phyloP scores from a whole-genome alignment of 371 early-diverging fungal species.

The Lichtheimia hyalospora region DNA sequence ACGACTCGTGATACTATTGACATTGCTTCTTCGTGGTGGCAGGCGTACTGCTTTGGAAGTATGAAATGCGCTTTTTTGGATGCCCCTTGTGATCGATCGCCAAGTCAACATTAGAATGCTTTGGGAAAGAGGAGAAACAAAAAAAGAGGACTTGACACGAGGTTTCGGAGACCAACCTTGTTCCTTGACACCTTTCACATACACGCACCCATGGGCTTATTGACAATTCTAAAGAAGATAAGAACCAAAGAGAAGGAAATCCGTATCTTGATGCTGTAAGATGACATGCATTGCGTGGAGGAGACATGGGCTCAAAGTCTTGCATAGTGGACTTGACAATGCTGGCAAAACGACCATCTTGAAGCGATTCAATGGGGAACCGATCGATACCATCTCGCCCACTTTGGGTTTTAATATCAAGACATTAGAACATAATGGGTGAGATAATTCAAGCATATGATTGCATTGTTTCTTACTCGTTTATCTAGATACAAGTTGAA shows the following conservation, averaged over 20 bases:
- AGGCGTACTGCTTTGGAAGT: too few relatives aligned
- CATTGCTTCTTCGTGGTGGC: too few relatives aligned
- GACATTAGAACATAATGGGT: conserved; percentile 76
- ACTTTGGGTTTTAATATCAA: conserved; percentile 97
- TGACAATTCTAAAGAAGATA: conserved; percentile 91
- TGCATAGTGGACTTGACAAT: conserved; percentile 95
- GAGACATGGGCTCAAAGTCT: neutral
- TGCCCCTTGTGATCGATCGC: too few relatives aligned
- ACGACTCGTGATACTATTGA: neutral
- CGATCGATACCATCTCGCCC: conserved; percentile 92
- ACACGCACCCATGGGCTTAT: conserved; percentile 79
- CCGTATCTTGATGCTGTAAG: conserved; percentile 86
- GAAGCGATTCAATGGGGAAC: conserved; percentile 91
- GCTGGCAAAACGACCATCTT: conserved; percentile 99
- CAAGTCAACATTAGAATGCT: too few relatives aligned
- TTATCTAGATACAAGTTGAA: conserved; percentile 28
- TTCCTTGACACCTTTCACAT: neutral
- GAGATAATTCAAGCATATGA: too few relatives aligned
- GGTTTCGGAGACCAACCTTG: neutral
- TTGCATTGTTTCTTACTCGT: too few relatives aligned
- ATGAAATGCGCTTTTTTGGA: too few relatives aligned
- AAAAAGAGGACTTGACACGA: too few relatives aligned
- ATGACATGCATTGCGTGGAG: neutral
- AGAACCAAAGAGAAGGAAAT: conserved; percentile 87
- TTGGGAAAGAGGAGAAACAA: too few relatives aligned